A percentile compares a stretch with the other conserved stretches of the same genome.
These are phyloP conservation scores for Solanum ossicruentum DNA, from an alignment of 257 asterid species.

Conservation along the genomic window DNA sequence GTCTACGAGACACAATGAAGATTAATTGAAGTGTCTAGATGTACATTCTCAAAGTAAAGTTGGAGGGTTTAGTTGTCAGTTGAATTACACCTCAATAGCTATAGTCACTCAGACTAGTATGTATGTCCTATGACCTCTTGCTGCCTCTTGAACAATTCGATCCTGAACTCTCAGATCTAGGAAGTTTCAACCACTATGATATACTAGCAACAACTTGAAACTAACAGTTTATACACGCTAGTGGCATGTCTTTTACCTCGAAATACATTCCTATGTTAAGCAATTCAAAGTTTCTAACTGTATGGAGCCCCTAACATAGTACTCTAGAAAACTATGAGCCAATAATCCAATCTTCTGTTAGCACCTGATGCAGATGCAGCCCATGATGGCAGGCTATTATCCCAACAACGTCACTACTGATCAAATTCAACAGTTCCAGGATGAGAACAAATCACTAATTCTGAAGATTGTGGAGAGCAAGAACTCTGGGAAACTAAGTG, in stretches of 20 bases:
- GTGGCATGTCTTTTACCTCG: background rate
- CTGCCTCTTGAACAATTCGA: background rate
- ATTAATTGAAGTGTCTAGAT: background rate
- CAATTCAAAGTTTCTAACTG: background rate
- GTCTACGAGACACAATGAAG: background rate
- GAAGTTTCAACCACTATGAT: background rate
- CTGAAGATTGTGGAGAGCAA: conserved; percentile 97
- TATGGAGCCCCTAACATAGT: background rate
- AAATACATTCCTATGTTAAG: background rate
- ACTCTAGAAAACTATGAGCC: background rate
- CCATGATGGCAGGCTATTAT: conserved; percentile 98
- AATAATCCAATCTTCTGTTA: background rate
- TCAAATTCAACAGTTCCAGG: conserved; percentile 97
- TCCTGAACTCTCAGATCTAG: background rate
- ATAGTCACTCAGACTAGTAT: background rate
- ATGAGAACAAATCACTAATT: conserved; percentile 91
- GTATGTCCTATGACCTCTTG: background rate
- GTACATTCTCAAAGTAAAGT: background rate
- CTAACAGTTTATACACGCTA: background rate
- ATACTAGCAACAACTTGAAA: background rate
- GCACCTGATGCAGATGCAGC: conserved; percentile 99
- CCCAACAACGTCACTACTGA: conserved; percentile 96
- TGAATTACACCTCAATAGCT: background rate
- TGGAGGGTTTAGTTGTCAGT: background rate
- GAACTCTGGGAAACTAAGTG: conserved; percentile 80